Evolutionary conservation across 805 yeast genomes (phyloP).

Genomic region (Kregervanrija pseudodelftensis): DNA sequence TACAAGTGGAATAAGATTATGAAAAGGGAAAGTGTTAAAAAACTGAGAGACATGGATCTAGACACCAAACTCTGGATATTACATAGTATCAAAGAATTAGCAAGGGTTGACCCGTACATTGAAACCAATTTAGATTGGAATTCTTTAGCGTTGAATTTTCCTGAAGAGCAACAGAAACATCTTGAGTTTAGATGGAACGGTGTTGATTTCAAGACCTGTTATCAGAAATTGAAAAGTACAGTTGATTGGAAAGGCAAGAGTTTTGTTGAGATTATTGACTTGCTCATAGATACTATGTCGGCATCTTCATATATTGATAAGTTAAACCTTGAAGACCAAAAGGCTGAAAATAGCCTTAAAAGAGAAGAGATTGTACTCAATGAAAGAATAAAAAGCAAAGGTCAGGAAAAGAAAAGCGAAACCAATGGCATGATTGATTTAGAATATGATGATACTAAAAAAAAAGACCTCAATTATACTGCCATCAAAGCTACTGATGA

Average conservation of each 20-base stretch:
- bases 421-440: no score
- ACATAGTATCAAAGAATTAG: conserved; percentile 37
- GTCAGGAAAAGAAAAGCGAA: no score
- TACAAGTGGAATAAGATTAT: conserved; percentile 88
- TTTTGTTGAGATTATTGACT: conserved; percentile 25
- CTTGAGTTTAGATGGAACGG: conserved; percentile 41
- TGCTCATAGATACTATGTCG: conserved; percentile 6
- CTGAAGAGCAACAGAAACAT: conserved; percentile 14
- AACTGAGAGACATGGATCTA: conserved; percentile 36
- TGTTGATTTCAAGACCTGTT: conserved; percentile 53
- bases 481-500: no score
- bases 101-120: conserved; percentile 23
- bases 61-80: conserved; percentile 47
- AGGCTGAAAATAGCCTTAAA: no score
- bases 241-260: conserved; percentile 40
- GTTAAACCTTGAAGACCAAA: neutral
- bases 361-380: no score
- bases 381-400: no score
- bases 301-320: neutral
- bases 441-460: no score
- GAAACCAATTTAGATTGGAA: conserved; percentile 44
- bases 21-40: conserved; percentile 45
- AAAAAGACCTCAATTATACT: no score
- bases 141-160: conserved; percentile 41
- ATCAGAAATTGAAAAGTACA: conserved; percentile 49